Evolutionary conservation across 169 alveolate genomes (phyloP), one percentile per base, ranked within the genome.

Genomic region (Toxoplasma gondii): DNA sequence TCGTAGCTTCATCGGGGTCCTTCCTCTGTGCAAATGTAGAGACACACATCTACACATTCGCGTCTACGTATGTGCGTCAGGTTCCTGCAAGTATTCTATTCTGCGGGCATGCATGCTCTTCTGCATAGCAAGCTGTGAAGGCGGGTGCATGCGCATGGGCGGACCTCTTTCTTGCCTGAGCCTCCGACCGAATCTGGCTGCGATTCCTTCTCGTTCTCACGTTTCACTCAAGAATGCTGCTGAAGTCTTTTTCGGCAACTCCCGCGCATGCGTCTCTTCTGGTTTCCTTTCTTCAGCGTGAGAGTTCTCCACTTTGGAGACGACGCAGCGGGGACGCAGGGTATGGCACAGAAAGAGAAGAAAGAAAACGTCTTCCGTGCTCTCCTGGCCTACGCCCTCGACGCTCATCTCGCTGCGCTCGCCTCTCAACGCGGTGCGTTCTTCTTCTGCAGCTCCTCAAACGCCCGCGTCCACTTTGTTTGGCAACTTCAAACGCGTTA

Each of bases 301-400:
- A 41, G 84, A 22, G 39, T 74, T 17, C 84, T 74, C 12, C 43
- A 34, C 84, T 36, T 74, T 74, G 74, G 74, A 7, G 74, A 64
- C 7, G 74, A 64, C 22, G 74, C 74, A 27, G 22, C 74, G 9
- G 74, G n/a, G 74, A 19, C 1, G 7, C 74, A 64, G n/a, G n/a
- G 34, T n/a, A n/a, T n/a, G n/a, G n/a, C n/a, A 27, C 74, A 64
- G 29, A 64, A 64, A 27, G 74, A 64, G 74, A 64, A 64, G 41
- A 82, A 43, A 31, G 64, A 82, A 31, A 22, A 41, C 1, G 19
- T 44, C 19, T 82, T 82, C 90, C n/a, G 41, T n/a, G 90, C 90
- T 34, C 90, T 82, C 24, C 90, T 82, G 24, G 53, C 43, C 90
- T 82, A 82, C 90, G 90, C 90, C 24, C 90, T 82, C 67, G 90